Conservation (phyloP, 176 grass and related monocot genomes). For the Triticum dicoccoides region DNA sequence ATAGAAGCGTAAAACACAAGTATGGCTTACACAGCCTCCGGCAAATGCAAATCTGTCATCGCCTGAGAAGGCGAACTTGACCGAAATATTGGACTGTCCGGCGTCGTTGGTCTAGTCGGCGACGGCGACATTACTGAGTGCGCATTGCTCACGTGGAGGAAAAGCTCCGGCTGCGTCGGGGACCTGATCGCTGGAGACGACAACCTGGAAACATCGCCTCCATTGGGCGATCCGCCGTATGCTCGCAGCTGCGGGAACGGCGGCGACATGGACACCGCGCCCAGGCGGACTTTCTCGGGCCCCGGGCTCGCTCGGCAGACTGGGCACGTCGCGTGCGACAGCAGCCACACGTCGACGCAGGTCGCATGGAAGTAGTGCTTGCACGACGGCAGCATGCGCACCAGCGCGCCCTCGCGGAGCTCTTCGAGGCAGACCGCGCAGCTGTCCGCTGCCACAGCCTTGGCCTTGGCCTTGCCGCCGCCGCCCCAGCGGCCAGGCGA, state of each 20-base stretch:
- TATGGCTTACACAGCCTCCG: not conserved
- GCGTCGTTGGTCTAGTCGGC: not conserved
- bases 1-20: not conserved
- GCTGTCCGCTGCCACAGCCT: not conserved
- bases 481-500: not conserved
- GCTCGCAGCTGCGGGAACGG: slow-evolving; percentile 38
- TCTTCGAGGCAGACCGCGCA: slow-evolving; percentile 58
- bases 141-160: not conserved
- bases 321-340: slow-evolving; percentile 50
- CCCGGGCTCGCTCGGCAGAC: slow-evolving; percentile 32
- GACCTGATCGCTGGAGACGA: slow-evolving; percentile 16
- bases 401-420: slow-evolving; percentile 29
- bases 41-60: not conserved
- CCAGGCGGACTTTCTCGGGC: slow-evolving; percentile 20
- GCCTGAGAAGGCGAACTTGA: slow-evolving; percentile 17
- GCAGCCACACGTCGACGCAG: slow-evolving; percentile 61
- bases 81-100: not conserved
- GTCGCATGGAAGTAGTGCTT: slow-evolving; percentile 55
- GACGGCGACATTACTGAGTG: not conserved
- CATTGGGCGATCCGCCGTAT: not conserved
- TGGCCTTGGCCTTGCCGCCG: not conserved
- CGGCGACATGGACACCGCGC: slow-evolving; percentile 30
- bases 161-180: not conserved
- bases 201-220: slow-evolving; percentile 2
- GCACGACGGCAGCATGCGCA: slow-evolving; percentile 51